Evolutionary conservation across 2,329 filamentous ascomycete species (phyloP), one percentile per base, ranked within the genome.

Genomic region (Tolypocladium amazonense): DNA sequence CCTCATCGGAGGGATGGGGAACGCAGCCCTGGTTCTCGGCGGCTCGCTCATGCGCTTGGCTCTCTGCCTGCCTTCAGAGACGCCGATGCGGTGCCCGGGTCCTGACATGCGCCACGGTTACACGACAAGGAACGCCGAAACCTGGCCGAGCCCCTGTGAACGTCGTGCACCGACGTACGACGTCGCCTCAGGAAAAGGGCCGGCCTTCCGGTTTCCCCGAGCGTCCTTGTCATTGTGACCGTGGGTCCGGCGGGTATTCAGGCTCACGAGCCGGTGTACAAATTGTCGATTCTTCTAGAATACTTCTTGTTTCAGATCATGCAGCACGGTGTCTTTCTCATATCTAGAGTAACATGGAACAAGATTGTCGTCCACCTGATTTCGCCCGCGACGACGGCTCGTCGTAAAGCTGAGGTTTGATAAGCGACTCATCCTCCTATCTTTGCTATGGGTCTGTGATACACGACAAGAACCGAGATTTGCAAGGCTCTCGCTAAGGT

Each of bases 51-150:
- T 12, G 20, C 30, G 27, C 50, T 12, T 18, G 23, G 23, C 45
- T 47, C n/a, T 37, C 35, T 27, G 33, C 33, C 4, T 35, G 38
- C 12, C 35, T 41, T 27, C 27, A 41, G 25, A 39, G 14, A 25
- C 35, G 27, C 25, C 37, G 11, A 27, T 27, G 54, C 37, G 8
- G 5, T 20, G 23, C 23, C 43, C 43, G 58, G 58, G 58, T 25
- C 53, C 53, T 59, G 58, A 38, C 58, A 50, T 56, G 35, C 43
- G 58, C 58, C 58, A 50, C 35, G 25, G 30, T 52, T 23, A 41
- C 58, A 56, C 39, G 12, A 20, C 33, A 54, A 41, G n/a, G 20
- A 41, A n/a, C 12, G 27, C 30, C 53, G 37, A 9, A 37, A 15
- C 50, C 50, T 23, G 41, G 33, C 20, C 12, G 11, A 35, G 33